A percentile compares a stretch with the other conserved stretches of the same genome.
These are phyloP conservation scores for Thalassiosira pacifica DNA, from an alignment of 352 stramenopile genomes.

Conservation along the genomic window DNA sequence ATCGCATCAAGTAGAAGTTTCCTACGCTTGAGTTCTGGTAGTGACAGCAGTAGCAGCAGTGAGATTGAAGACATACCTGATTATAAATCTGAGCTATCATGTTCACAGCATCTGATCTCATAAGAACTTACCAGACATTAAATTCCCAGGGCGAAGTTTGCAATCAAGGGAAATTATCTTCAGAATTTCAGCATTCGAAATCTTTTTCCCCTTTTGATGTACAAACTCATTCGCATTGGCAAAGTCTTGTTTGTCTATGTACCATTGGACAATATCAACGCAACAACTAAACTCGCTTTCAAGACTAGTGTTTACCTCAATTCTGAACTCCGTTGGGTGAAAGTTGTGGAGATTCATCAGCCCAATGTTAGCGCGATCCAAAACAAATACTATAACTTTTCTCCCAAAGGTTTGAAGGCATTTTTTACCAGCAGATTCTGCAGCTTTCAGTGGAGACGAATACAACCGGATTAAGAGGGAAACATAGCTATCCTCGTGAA, in stretches of 20 bases:
- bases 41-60: conserved; percentile 2
- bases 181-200: conserved; percentile 30
- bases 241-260: conserved; percentile 44
- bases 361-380: conserved; percentile 25
- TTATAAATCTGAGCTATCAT: conserved; percentile 5
- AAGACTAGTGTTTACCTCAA: conserved; percentile 38
- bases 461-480: conserved; percentile 36
- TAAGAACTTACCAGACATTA: conserved; percentile 36
- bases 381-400: conserved; percentile 36
- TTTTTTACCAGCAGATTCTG: conserved; percentile 37
- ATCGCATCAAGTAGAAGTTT: conserved; percentile 33
- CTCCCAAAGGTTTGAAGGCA: conserved; percentile 34
- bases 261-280: conserved; percentile 47
- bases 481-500: conserved; percentile 32
- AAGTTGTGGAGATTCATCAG: conserved; percentile 36
- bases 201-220: conserved; percentile 28
- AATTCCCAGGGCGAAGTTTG: conserved; percentile 23
- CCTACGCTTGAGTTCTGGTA: conserved; percentile 43
- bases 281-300: conserved; percentile 28
- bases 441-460: conserved; percentile 26
- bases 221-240: conserved; percentile 45
- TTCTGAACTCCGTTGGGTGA: conserved; percentile 45
- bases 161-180: conserved; percentile 37
- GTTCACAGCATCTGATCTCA: neutral
- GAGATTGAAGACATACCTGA: conserved; percentile 7